phyloP scores from a whole-genome alignment of 2,329 filamentous ascomycete species.

The Nigrospora osmanthi region DNA sequence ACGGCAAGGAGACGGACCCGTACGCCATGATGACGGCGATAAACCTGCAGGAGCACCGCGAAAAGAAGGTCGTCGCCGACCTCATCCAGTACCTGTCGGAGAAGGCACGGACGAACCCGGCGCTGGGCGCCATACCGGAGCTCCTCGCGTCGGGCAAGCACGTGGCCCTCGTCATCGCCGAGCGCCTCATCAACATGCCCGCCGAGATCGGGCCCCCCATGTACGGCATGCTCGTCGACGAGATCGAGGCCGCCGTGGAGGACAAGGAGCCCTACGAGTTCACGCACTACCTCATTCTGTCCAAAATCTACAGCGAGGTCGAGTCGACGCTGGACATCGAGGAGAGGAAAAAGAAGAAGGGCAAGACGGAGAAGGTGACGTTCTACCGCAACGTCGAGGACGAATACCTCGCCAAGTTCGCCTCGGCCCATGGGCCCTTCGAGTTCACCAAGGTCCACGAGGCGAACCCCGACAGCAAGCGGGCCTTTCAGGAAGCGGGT shows the following conservation, averaged over 20 bases:
- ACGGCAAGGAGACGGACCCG: constrained; percentile 84
- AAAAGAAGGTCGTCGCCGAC: constrained; percentile 63
- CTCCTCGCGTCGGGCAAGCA: constrained; percentile 51
- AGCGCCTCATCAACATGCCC: constrained; percentile 96
- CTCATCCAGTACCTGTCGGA: constrained; percentile 64
- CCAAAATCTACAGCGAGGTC: constrained; percentile 87
- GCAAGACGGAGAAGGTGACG: constrained; percentile 51
- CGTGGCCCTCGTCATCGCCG: constrained; percentile 81
- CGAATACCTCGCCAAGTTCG: constrained; percentile 75
- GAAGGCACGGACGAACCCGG: constrained; percentile 43
- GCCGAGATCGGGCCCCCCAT: constrained; percentile 85
- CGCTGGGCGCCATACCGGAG: constrained; percentile 48
- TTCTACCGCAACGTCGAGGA: constrained; percentile 98
- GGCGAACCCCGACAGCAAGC: constrained; percentile 78
- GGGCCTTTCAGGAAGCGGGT: constrained; percentile 89
- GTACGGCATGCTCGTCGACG: constrained; percentile 89
- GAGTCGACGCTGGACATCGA: constrained; percentile 70
- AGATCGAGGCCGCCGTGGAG: constrained; percentile 80
- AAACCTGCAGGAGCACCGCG: constrained; percentile 72
- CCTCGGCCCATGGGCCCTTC: constrained; percentile 61
- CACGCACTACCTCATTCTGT: constrained; percentile 84
- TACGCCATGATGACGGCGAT: constrained; percentile 88
- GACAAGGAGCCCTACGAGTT: constrained; percentile 91
- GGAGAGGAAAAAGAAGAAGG: constrained; percentile 60
- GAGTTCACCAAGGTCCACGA: constrained; percentile 78